Evolutionary conservation across 495 filamentous ascomycete species (phyloP).

Genomic region (Xeromyces bisporus): DNA sequence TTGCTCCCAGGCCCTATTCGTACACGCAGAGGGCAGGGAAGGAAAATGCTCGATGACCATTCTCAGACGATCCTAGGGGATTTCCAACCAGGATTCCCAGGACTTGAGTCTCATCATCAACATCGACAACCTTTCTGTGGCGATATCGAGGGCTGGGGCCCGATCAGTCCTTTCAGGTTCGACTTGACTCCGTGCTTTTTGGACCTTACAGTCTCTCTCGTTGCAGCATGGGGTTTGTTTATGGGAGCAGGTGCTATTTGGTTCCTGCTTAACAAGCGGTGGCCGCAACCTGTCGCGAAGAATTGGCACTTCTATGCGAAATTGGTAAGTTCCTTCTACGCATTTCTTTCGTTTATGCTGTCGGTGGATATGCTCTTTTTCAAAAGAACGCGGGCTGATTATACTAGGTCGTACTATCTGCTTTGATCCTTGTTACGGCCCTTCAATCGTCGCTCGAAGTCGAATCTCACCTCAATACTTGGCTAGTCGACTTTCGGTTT

Average conservation of each 20-base stretch:
- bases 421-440: constrained; percentile 47
- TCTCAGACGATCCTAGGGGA: constrained; percentile 27
- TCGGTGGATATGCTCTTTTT: too few species aligned
- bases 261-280: constrained; percentile 52
- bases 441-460: constrained; percentile 68
- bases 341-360: too few species aligned
- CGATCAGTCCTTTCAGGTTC: constrained; percentile 62
- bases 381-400: too few species aligned
- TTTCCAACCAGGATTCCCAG: constrained; percentile 12
- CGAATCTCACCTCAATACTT: constrained; percentile 46
- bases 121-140: constrained; percentile 57
- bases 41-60: constrained; percentile 30
- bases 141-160: constrained; percentile 89
- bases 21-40: background rate
- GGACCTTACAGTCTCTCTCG: constrained; percentile 61
- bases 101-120: constrained; percentile 8
- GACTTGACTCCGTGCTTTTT: constrained; percentile 96
- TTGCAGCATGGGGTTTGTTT: constrained; percentile 62
- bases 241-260: constrained; percentile 58
- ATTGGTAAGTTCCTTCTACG: constrained; percentile 43
- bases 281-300: constrained; percentile 47
- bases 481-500: constrained; percentile 73
- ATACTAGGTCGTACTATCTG: constrained; percentile 53
- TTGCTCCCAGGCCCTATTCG: too few species aligned
- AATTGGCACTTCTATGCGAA: constrained; percentile 96